Base-by-base conservation (phyloP, 2,329 filamentous ascomycete genomes). In the Fusarium domesticum region DNA sequence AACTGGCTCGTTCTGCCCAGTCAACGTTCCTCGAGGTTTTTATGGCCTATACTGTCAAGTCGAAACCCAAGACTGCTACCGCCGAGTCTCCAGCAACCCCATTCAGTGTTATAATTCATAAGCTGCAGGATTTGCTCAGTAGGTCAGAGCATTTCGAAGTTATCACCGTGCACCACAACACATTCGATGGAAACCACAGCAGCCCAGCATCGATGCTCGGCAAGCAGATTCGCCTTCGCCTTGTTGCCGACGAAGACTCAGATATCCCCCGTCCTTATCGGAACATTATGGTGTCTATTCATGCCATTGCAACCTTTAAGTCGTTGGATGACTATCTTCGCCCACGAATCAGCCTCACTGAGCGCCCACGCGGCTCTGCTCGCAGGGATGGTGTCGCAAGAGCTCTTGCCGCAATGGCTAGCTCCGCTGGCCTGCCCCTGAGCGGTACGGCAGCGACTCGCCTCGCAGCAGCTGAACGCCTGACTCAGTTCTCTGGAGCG, bases 141-240 rank as follows among this genome's bases (percentile, higher is more conserved):
- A 84, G 93, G 56, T 95, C 92, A 25, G 93, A 98, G 72, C 91
- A 97, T 72, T 98, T 97, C 59, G 93, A 98, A 64, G 92, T 98
- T 35, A 81, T 96, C 50, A 98, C 93, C 6, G 91, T 97, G 43
- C 89, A 95, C 64, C 87, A 95, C 50, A 95, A 95, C 58, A 85
- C 88, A 5, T 87, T 92, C 57, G 92, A 96, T 64, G 89, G 86
- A 42, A 95, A 89, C 56, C 83, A 91, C 47, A 95, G 85, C 66
- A 96, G 89, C 62, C 89, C 92, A 17, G 85, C 92, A 1, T 95
- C 92, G 1, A 96, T 98, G 91, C 77, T 98, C 6, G 91, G 90
- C 5, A 97, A 97, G 66, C 93, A 98, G 62, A 85, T 98, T 25
- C 83, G 92, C 25, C 78, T 98, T 35, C 91, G 89, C 57, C 76